Base-by-base conservation (phyloP, 2,329 filamentous ascomycete species). In the Aspergillus hortae region DNA sequence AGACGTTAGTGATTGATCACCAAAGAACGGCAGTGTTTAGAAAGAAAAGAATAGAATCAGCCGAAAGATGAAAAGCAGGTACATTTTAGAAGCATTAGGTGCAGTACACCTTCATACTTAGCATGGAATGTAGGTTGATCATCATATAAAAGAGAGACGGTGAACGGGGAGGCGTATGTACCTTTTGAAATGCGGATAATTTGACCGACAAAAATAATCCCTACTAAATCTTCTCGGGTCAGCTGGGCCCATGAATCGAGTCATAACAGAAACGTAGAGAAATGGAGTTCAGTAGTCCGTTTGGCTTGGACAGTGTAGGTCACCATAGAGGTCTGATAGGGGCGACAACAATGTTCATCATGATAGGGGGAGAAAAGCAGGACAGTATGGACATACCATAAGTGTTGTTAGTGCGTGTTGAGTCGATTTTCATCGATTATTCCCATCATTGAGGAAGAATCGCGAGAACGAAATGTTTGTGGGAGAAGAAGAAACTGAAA, bases 41-140 rank as follows among this genome's bases (percentile, higher is more conserved):
- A 17, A 11, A n/a, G 40, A 42, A 21, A 6, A 42, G 6, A 30
- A 30, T 30, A 56, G 67, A 67, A 70, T 83, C 80, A 83, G 79
- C 74, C 74, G 80, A 83, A 83, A 83, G 80, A 83, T 83, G 80
- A 83, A 82, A 82, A 83, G 77, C 77, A 77, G 77, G 75, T 79
- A 81, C 79, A 78, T 76, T 67, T 74, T 67, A 72, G 73, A 80
- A 79, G 72, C 79, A 81, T 75, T 67, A 75, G 75, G 68, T 68
- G 66, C 66, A 66, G 59, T 58, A 58, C 68, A 70, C 72, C 78
- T 78, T 82, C 78, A 82, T 80, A 73, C 70, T 83, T 83, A 83
- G 80, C 80, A 83, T 83, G 80, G 80, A 82, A 81, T 80, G 77
- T 79, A 71, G 67, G 58, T 55, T 69, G 72, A 70, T 74, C 77